Percentiles rank a stretch among this genome's conserved stretches.
Conservation (phyloP, 1,284 basidiomycete species). For the Trichosporon sp. region DNA sequence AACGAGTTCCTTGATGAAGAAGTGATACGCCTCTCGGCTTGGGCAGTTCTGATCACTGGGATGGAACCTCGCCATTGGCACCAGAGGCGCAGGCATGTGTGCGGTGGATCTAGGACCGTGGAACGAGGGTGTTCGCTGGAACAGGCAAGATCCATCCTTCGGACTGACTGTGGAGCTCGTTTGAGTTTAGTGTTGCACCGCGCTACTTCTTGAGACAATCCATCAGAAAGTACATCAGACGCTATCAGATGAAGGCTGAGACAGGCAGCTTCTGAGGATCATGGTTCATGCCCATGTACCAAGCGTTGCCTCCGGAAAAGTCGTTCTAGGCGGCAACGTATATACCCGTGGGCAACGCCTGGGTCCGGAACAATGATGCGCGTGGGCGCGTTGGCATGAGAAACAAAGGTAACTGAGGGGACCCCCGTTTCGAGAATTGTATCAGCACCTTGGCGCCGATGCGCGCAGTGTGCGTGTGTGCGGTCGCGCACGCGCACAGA, state of each 20-base stretch:
- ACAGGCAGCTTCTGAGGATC: not conserved
- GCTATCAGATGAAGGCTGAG: not conserved
- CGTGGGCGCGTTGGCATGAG: not conserved
- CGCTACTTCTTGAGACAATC: not conserved
- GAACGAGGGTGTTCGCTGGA: not conserved
- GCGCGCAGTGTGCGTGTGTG: not conserved
- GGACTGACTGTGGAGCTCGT: not conserved
- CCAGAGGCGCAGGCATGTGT: not conserved
- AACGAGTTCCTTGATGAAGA: slow-evolving; percentile 15
- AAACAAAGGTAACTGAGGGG: not conserved
- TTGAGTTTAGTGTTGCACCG: not conserved
- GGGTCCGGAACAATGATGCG: not conserved
- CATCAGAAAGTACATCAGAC: not conserved
- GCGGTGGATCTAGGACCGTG: not conserved
- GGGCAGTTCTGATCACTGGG: not conserved
- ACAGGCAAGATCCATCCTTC: not conserved
- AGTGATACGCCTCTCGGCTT: not conserved
- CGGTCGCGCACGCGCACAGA: no score
- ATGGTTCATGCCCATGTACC: not conserved
- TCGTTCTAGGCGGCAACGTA: not conserved
- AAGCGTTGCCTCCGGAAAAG: not conserved
- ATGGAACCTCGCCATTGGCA: not conserved
- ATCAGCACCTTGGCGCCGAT: no score
- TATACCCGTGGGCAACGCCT: not conserved
- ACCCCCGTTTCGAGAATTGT: not conserved